These are phyloP conservation scores for Venustampulla echinocandica DNA, from an alignment of 495 filamentous ascomycete species.

Conservation along the genomic window DNA sequence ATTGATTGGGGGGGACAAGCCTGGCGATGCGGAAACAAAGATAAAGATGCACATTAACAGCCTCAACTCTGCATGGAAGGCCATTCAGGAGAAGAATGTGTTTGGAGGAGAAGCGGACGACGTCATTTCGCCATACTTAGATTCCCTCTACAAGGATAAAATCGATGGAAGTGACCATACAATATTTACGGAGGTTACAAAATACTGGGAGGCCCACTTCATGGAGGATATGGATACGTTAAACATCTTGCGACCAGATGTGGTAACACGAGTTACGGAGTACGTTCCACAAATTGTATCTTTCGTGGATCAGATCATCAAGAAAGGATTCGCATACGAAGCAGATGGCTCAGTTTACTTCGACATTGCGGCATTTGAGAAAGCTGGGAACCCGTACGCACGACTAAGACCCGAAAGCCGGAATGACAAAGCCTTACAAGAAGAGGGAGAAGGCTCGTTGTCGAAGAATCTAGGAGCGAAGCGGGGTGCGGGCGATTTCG, in stretches of 20 bases:
- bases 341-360: conserved; percentile 88
- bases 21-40: conserved; percentile 70
- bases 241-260: conserved; percentile 77
- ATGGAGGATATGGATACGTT: conserved; percentile 74
- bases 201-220: conserved; percentile 75
- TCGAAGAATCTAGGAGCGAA: conserved; percentile 60
- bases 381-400: conserved; percentile 73
- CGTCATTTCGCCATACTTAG: conserved; percentile 79
- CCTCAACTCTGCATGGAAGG: conserved; percentile 50
- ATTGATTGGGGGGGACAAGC: conserved; percentile 48
- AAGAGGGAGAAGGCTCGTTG: conserved; percentile 84
- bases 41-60: conserved; percentile 90
- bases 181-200: conserved; percentile 74
- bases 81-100: conserved; percentile 38
- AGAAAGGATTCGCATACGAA: conserved; percentile 85
- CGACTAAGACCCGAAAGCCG: conserved; percentile 80
- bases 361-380: conserved; percentile 81
- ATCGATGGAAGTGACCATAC: conserved; percentile 60
- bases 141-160: conserved; percentile 61
- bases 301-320: conserved; percentile 60
- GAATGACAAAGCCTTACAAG: conserved; percentile 70
- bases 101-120: conserved; percentile 46
- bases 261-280: conserved; percentile 79
- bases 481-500: conserved; percentile 72
- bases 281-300: conserved; percentile 71